A percentile compares a stretch with the other conserved stretches of the same genome.
Conservation (phyloP, 176 grass and related monocot genomes). For the Cenchrus purpureus region DNA sequence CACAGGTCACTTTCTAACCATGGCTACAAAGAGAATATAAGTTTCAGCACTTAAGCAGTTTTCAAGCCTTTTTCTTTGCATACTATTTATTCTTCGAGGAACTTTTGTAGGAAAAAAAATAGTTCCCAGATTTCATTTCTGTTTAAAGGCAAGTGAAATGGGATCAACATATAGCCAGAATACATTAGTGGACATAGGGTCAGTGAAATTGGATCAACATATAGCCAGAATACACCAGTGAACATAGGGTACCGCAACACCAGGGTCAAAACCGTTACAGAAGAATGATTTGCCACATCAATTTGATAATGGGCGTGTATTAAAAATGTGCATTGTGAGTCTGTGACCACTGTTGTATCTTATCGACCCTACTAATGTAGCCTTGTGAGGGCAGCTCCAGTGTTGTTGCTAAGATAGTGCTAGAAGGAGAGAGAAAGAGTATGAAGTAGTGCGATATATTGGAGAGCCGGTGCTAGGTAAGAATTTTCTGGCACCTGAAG, state of each 20-base stretch:
- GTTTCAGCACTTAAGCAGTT: not conserved
- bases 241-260: not conserved
- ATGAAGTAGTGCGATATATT: no score
- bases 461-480: no score
- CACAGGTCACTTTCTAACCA: not conserved
- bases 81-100: not conserved
- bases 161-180: not conserved
- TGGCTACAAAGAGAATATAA: not conserved
- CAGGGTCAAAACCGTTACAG: not conserved
- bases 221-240: not conserved
- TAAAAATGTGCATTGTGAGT: not conserved
- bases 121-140: not conserved
- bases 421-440: no score
- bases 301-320: not conserved
- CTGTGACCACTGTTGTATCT: no score
- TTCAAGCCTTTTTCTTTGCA: not conserved
- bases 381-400: no score
- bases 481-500: no score
- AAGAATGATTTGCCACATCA: not conserved
- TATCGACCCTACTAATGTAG: not conserved
- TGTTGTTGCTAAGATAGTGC: no score
- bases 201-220: not conserved
- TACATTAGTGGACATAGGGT: not conserved
- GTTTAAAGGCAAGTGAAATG: not conserved
- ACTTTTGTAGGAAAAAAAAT: not conserved